Base-by-base conservation (phyloP, 495 filamentous ascomycete genomes). In the Oleoguttula mirabilis region DNA sequence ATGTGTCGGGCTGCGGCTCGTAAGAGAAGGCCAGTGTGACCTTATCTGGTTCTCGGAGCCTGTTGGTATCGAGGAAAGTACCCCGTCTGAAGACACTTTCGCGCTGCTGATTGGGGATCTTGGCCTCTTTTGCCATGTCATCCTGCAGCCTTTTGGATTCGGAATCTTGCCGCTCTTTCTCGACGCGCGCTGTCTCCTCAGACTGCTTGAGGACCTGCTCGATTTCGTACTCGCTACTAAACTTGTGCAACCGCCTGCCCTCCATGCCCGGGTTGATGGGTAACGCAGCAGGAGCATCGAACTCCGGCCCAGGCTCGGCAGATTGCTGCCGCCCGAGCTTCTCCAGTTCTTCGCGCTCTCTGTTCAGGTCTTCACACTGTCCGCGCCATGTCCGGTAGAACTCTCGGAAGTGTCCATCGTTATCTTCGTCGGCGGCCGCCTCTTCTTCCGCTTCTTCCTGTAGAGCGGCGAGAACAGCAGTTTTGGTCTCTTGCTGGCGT, bases 81-180 rank as follows among this genome's bases (percentile, higher is more conserved):
- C 49, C 50, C 52, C 65, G 54, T 21, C 39, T 21, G 11, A 38
- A 36, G 15, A 61, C 55, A 6, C 47, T 33, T 19, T 38, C 43
- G 32, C 59, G 58, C 35, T 82, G 70, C 77, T 94, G 87, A 34
- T 79, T 67, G 0, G 88, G 88, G 32, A 96, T 77, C 2, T 72
- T 67, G 0, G 90, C 90, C 62, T 98, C 90, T 53, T 84, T 85
- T 1, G 78, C 78, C 31, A 75, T 75, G 48, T 88, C 84, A 32
- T 81, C 72, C 32, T 77, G 77, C 23, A 82, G 79, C 45, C 79
- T 79, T 23, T 34, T 48, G 3, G 76, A 71, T 47, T 77, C 77
- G 12, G 74, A 73, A 21, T 79, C 69, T 42, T 80, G 76, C 36
- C 76, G 71, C 44, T 84, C 82, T 32, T 79, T 64, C 52, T 76